These are phyloP conservation scores for Paramecium caudatum DNA, from an alignment of 73 alveolate genomes.

Conservation along the genomic window DNA sequence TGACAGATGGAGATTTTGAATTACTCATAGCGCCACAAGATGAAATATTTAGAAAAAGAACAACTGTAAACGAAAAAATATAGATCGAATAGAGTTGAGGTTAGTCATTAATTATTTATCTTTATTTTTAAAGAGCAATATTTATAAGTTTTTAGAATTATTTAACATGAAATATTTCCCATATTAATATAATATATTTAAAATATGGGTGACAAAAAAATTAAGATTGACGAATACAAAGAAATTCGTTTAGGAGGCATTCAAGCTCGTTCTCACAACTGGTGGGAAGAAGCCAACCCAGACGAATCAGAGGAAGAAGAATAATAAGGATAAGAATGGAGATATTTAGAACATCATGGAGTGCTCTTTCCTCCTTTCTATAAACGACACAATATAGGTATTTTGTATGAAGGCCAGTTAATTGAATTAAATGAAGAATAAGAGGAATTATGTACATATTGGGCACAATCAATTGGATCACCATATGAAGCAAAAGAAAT, in stretches of 20 bases:
- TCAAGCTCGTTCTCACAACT: slow-evolving; percentile 7
- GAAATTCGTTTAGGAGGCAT: slow-evolving; percentile 62
- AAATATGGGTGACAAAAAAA: slow-evolving; percentile 46
- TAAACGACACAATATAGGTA: slow-evolving; percentile 91
- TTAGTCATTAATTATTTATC: no score
- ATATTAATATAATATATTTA: no score
- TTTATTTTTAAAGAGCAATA: no score
- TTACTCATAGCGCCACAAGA: no score
- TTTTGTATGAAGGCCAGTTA: slow-evolving; percentile 88
- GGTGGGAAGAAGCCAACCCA: slow-evolving; percentile 73
- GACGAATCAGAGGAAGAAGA: slow-evolving; percentile 61
- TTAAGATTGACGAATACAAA: slow-evolving; percentile 22
- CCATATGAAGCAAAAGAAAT: slow-evolving; percentile 89
- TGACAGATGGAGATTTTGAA: no score
- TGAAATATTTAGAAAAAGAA: no score
- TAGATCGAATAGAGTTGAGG: no score
- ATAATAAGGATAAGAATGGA: slow-evolving; percentile 83
- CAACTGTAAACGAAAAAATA: no score
- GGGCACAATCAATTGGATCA: slow-evolving; percentile 94
- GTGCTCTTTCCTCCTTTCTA: slow-evolving; percentile 93
- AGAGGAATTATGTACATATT: slow-evolving; percentile 96
- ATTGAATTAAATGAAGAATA: slow-evolving; percentile 90
- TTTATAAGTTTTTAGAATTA: no score
- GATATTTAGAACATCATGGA: slow-evolving; percentile 97
- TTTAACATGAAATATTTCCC: no score